Evolutionary conservation across 2,329 filamentous ascomycete genomes (phyloP).

Genomic region (Arthroderma sp.): DNA sequence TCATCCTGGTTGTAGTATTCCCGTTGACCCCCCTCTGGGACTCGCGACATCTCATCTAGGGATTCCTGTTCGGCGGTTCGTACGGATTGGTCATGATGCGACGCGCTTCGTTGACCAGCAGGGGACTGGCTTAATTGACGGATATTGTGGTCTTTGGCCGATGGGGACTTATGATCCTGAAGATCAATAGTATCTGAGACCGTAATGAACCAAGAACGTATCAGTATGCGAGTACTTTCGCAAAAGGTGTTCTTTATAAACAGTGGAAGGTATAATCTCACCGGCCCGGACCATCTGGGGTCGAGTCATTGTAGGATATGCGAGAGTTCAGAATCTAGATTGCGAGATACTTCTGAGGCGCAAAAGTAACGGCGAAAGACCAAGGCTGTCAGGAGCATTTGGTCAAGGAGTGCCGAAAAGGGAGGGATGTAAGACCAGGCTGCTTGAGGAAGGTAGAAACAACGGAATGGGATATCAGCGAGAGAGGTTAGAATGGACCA

Average conservation of each 20-base stretch:
- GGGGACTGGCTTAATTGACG: constrained; percentile 36
- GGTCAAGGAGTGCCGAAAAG: no score
- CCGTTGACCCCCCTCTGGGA: constrained; percentile 41
- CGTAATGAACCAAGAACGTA: background rate
- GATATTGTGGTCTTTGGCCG: constrained; percentile 65
- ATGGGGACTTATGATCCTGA: constrained; percentile 69
- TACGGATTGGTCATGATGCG: constrained; percentile 76
- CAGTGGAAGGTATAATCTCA: constrained; percentile 14
- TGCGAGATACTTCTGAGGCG: no score
- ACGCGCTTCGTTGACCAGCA: constrained; percentile 46
- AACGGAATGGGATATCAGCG: no score
- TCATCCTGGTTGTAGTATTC: constrained; percentile 20
- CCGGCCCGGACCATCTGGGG: constrained; percentile 35
- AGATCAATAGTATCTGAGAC: constrained; percentile 80
- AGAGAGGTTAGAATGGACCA: no score
- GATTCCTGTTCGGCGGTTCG: constrained; percentile 67
- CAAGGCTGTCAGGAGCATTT: no score
- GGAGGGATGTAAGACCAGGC: no score
- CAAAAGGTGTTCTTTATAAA: no score
- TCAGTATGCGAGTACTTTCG: constrained; percentile 1
- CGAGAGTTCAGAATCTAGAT: no score
- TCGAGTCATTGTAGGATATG: constrained; percentile 22
- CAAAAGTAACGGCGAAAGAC: no score
- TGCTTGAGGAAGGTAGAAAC: no score
- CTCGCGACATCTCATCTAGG: constrained; percentile 56